These are phyloP conservation scores for Heliamphora pulchella DNA, from an alignment of 179 eudicot species.

Conservation along the genomic window DNA sequence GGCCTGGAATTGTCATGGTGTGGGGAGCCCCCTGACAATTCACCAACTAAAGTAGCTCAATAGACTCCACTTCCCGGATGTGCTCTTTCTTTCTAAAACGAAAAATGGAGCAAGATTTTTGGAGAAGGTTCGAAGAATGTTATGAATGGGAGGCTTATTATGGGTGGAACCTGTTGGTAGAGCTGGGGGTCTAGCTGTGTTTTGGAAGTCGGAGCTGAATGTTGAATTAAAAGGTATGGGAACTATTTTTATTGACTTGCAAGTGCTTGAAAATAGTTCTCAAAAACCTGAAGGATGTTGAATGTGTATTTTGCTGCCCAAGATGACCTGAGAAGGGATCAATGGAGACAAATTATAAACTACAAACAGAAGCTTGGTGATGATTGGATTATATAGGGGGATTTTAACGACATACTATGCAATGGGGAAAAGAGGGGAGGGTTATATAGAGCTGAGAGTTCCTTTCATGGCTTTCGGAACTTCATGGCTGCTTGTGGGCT, in stretches of 20 bases:
- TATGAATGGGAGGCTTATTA: background rate
- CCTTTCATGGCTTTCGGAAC: background rate
- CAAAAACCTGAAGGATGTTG: background rate
- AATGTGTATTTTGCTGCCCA: background rate
- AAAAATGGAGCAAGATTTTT: too few species aligned
- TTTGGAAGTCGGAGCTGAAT: background rate
- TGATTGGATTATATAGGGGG: background rate
- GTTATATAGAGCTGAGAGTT: background rate
- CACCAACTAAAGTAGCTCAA: background rate
- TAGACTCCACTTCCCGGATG: background rate
- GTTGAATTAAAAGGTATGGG: background rate
- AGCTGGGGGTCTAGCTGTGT: background rate
- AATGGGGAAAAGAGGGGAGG: background rate
- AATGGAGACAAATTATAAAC: background rate
- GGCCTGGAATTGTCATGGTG: background rate
- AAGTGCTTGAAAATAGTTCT: too few species aligned
- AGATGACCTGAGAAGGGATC: background rate
- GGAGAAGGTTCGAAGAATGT: background rate
- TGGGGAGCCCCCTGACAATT: background rate
- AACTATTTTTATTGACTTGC: background rate
- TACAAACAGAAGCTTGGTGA: background rate
- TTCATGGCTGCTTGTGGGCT: background rate
- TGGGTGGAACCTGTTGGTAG: background rate
- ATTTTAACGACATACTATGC: background rate
- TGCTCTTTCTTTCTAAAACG: too few species aligned